phyloP scores from a whole-genome alignment of 257 asterid genomes.

The Fraxinus cuspidata region DNA sequence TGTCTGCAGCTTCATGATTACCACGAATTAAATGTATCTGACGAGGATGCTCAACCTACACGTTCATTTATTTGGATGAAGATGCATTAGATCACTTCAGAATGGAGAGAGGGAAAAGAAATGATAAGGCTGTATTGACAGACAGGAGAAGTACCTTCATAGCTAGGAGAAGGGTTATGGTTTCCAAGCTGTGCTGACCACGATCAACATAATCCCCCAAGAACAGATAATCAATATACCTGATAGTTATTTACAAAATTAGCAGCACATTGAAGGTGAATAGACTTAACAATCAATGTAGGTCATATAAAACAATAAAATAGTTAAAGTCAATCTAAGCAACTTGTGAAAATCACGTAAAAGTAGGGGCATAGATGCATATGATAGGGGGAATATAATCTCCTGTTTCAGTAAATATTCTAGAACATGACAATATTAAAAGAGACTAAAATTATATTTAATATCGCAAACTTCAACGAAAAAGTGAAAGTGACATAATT shows the following conservation, averaged over 20 bases:
- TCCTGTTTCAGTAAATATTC: neutral
- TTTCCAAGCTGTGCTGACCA: conserved; percentile 98
- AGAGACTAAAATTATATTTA: neutral
- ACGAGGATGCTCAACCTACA: conserved; percentile 83
- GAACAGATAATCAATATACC: conserved; percentile 96
- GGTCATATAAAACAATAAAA: neutral
- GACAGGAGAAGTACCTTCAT: conserved; percentile 58
- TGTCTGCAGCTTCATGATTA: conserved; percentile 99
- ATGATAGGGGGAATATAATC: neutral
- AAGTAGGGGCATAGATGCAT: neutral
- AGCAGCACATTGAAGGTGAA: conserved; percentile 22
- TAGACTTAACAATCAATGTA: conserved; percentile 5
- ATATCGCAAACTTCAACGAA: neutral
- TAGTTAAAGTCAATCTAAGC: neutral
- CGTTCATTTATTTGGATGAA: conserved; percentile 26
- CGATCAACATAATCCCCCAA: conserved; percentile 99
- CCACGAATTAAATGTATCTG: conserved; percentile 95
- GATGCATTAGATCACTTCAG: neutral
- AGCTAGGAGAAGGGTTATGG: conserved; percentile 90
- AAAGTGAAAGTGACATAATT: neutral
- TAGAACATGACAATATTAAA: neutral
- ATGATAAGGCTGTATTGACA: conserved; percentile 10
- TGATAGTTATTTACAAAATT: conserved; percentile 47
- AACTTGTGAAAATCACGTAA: neutral
- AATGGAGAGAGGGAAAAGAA: neutral